Evolutionary conservation across 2,329 filamentous ascomycete species (phyloP), one percentile per base, ranked within the genome.

Genomic region (Diaporthe sp.): DNA sequence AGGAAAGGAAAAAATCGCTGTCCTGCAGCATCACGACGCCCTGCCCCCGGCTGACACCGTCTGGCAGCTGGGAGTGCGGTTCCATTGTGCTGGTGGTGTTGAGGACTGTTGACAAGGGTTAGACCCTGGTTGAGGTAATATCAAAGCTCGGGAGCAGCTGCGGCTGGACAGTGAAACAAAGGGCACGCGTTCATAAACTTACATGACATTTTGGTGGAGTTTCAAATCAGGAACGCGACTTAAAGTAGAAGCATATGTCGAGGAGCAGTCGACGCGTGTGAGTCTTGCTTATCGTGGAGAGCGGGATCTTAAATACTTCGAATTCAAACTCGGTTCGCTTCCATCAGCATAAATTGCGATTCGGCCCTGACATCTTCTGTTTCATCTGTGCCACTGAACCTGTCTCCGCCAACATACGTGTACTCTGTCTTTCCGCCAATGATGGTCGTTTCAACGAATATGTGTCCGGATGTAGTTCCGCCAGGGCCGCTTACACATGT

Each of bases 1-100:
- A 89, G 57, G 82, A 78, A 65, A 91, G 83, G 81, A 90, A 88
- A 81, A 88, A 87, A 39, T 83, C 84, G 78, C 89, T 87, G 78
- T 89, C 85, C 25, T 89, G 89, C 46, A 91, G 86, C 72, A 86
- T 83, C 44, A 83, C 80, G 39, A 90, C 79, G n/a, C 82, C 85
- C 59, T 83, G 81, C 31, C 82, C 78, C 15, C 76, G 79, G 53
- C 84, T 79, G 51, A 82, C 80, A 34, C 81, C 83, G 1, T 80
- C 76, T 0, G 88, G 88, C 73, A 90, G 81, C 72, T 83, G 78
- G 37, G 87, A 86, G 51, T 80, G 79, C 81, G 89, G 87, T 69
- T 80, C 78, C 31, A 90, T 74, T 37, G 81, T 83, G 42, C 84
- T 83, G 6, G 85, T 86, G 57, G 84, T 85, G 77, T 82, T 87